Base-by-base conservation (phyloP, 495 filamentous ascomycete species). In the Neurospora pannonica region DNA sequence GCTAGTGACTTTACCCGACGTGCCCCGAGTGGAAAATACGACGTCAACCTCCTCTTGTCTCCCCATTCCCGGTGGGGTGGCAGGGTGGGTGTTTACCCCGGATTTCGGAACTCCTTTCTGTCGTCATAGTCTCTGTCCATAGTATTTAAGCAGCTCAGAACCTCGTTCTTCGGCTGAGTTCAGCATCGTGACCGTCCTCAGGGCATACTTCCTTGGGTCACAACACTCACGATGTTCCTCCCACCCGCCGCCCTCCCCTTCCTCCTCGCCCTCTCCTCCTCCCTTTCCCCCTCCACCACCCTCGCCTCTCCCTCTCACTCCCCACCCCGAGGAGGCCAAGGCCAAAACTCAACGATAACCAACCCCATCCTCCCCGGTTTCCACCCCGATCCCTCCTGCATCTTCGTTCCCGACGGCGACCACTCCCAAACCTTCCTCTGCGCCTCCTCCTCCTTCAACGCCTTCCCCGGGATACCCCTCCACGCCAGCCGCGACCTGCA, bases 321-420 rank as follows among this genome's bases (percentile, higher is more conserved):
- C 15, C 40, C 5, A 71, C n/a, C 24, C 19, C 70, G 24, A 42
- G 36, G 36, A 37, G 36, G 5, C 36, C 36, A 37, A 4, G 4
- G 4, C 34, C 38, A 11, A 4, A 82, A 83, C 54, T 83, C 82
- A 9, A 83, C 83, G 7, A 83, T 83, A 72, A 76, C 78, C 70
- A 88, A 89, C 76, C 87, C 87, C 15, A 87, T 88, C 71, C 74
- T 88, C 10, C 87, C 87, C 0, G 87, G 87, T 28, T 89, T 87
- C 76, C 84, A 87, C 75, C 86, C 88, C 0, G 88, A 89, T 75
- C 88, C 88, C 1, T 85, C 83, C 74, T 88, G 86, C 74, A 86
- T 88, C 38, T 86, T 83, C 71, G 85, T 88, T 6, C 75, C 80
- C 1, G 83, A 88, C 37, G 83, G 81, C 73, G 80, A 87, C 69